Evolutionary conservation across 1,284 basidiomycete genomes (phyloP), one percentile per base, ranked within the genome.

Genomic region (Puccinia horiana): DNA sequence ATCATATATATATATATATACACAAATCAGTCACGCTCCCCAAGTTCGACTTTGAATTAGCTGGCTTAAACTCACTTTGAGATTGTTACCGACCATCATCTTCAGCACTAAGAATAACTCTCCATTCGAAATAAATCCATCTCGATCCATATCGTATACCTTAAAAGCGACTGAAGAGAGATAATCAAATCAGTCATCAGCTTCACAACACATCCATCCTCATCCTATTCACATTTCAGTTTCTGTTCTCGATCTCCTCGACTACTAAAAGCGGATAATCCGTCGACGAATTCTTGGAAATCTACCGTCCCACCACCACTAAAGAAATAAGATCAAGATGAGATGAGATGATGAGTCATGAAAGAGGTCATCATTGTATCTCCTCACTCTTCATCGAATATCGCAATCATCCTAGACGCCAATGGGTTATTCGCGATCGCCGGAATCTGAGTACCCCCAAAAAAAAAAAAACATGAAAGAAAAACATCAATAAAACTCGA

Each of bases 71-170:
- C 67, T 80, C 26, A 80, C 77, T 80, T 99, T 98, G 85, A 98
- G 89, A 88, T 99, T 99, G 88, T 94, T 98, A 49, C 96, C 96
- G 65, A 99, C 97, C 96, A 99, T 99, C 94, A 99, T 98, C 90
- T 99, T 99, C 84, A 99, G 89, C 56, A 99, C 96, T 76, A 99
- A 89, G 89, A 98, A 99, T 69, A 99, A 90, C 88, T 99, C 96
- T 82, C 96, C 97, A 86, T 99, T 99, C n/a, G 95, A 97, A 87
- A 99, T 99, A 88, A 89, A 96, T 0, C 95, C 95, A 86, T 99
- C 96, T 73, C 96, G 90, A 87, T 99, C 96, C 88, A 99, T 95
- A 87, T 99, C 97, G 86, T 99, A 99, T 75, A 99, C 97, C 87
- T 99, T 97, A 91, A 96, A 97, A 5, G 95, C 95, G 86, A 97